Evolutionary conservation across 495 filamentous ascomycete species (phyloP), one percentile per base, ranked within the genome.

Genomic region (Penicillium coffeae): DNA sequence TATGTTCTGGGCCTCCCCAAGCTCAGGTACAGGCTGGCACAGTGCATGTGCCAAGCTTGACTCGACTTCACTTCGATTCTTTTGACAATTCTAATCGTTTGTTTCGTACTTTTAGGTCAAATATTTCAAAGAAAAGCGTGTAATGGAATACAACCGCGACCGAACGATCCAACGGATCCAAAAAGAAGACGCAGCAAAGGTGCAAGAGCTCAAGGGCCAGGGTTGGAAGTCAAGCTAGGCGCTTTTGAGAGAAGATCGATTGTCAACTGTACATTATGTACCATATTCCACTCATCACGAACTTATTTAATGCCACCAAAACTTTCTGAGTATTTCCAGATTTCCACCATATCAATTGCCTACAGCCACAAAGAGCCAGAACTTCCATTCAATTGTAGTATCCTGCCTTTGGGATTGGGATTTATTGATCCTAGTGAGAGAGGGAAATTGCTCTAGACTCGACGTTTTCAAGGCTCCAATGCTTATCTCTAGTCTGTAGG

Each of bases 81-180:
- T 20, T 32, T 14, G 16, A 36, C 33, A 4, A 14, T 41, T 39
- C 63, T 66, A 38, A 66, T n/a, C n/a, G n/a, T n/a, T 43, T 20
- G 1, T 8, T 21, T 13, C n/a, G 9, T 21, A 41, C 16, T 38
- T 42, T 21, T 58, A 96, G 92, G 89, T 97, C 48, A 88, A 87
- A 69, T 96, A 98, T 69, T 98, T 98, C 76, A 96, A 97, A 70
- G 87, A 95, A 64, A 83, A 89, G 68, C 77, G 93, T 50, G 89
- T 97, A 33, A 90, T 93, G 75, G 91, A 97, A 47, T 78, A 84
- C 59, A 87, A 95, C 48, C 87, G 89, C 63, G 85, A 88, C 53
- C 75, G 84, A 67, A 86, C 86, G 36, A 69, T 97, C 30, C 84
- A 86, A 68, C 80, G 80, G 54, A 78, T 98, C 50, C 80, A 89